Evolutionary conservation across 768 basidiomycete genomes (phyloP), one percentile per base, ranked within the genome.

Genomic region (Lactarius psammicola): DNA sequence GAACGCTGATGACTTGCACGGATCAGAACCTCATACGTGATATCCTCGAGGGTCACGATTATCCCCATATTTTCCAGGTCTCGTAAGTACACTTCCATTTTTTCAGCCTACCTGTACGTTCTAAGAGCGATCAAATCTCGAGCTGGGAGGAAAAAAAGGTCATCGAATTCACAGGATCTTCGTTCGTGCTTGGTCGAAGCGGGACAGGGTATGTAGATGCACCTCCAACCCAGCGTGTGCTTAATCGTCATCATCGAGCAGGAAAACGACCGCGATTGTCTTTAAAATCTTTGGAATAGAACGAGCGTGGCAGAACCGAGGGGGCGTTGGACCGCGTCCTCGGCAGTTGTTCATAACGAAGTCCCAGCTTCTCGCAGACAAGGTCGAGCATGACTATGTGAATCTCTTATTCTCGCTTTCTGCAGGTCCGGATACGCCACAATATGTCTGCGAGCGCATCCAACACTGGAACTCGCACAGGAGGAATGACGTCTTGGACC

Each of bases 261-360:
- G 88, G 0, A 90, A 89, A 80, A 90, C 87, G 0, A 90, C 89
- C 0, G 87, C 88, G 0, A 89, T 91, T 81, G 76, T 91, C 1
- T 87, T 87, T 77, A 90, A 88, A 73, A 89, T 91, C 82, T 78
- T 90, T 2, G 81, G 83, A 1, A 83, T 89, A 8, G 86, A 90
- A 68, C 76, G 81, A n/a, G 78, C 82, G 2, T 86, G 81, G 75
- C 74, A 81, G 42, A 65, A 78, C 30, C 74, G 76, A 28, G 73
- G 73, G 10, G 75, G 72, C 18, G 66, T 73, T 3, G 73, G 78
- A 44, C 71, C 75, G 0, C 84, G 81, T 70, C 85, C 86, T 4
- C 80, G 87, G 17, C 89, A 91, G 69, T 73, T 91, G 13, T 91
- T 91, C 66, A 83, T 91, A 2, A 90, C 89, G 0, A 85, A 88